These are phyloP conservation scores for Rhizophagus sp. DNA, from an alignment of 192 early-diverging fungal genomes.

Conservation along the genomic window DNA sequence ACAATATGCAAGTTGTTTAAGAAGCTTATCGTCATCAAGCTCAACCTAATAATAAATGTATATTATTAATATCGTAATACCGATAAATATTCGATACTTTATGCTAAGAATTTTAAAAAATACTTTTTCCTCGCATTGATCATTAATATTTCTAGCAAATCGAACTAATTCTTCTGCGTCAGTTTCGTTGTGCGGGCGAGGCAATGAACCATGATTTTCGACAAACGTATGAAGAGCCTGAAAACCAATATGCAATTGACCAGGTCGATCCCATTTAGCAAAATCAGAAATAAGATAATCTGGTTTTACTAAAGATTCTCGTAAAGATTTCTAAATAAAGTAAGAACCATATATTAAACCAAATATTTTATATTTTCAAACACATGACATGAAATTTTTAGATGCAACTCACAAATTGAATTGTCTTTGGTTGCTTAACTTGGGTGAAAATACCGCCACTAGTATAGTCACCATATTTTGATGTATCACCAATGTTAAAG, in stretches of 20 bases:
- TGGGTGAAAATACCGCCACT: constrained; percentile 93
- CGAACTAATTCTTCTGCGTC: constrained; percentile 84
- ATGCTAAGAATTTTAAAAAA: not conserved
- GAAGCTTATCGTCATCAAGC: constrained; percentile 76
- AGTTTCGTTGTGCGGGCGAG: constrained; percentile 81
- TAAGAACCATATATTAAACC: not conserved
- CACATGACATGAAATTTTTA: not conserved
- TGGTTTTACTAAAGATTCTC: constrained; percentile 75
- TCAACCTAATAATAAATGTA: constrained; percentile 48
- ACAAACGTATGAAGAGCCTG: constrained; percentile 88
- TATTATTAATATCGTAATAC: not conserved
- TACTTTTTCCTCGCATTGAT: constrained; percentile 62
- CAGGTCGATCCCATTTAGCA: constrained; percentile 97
- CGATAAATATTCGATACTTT: not conserved
- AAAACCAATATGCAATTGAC: constrained; percentile 90
- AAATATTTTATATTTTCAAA: not conserved
- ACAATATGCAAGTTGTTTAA: constrained; percentile 85
- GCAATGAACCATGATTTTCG: constrained; percentile 67
- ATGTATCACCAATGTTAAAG: constrained; percentile 94
- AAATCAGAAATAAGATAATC: constrained; percentile 90
- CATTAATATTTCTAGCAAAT: constrained; percentile 74
- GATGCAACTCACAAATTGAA: constrained; percentile 70
- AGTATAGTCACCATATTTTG: constrained; percentile 68
- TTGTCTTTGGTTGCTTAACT: constrained; percentile 88
- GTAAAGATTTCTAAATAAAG: constrained; percentile 59